Conservation (phyloP, 352 stramenopile genomes). For the Elongisporangium anandrum region DNA sequence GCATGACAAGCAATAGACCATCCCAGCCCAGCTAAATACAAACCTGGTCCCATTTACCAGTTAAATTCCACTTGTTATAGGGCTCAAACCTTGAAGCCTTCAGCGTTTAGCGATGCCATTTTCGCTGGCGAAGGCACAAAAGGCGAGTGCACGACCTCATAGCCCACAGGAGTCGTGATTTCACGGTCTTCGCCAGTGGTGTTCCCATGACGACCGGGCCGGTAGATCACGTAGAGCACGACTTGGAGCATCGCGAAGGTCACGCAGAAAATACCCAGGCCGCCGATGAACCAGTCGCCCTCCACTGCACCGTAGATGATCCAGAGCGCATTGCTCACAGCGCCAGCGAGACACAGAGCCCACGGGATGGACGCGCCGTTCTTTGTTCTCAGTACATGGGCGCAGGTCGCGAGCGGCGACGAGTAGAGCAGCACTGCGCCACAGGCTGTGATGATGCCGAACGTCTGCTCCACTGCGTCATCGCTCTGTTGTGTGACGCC, state of each 20-base stretch:
- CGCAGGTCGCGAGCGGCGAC: slow-evolving; percentile 23
- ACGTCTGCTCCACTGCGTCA: slow-evolving; percentile 19
- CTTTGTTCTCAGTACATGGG: slow-evolving; percentile 9
- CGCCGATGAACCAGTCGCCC: slow-evolving; percentile 13
- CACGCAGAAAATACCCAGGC: slow-evolving; percentile 25
- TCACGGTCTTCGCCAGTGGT: too few relatives aligned
- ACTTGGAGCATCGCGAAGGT: slow-evolving; percentile 19
- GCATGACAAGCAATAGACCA: too few relatives aligned
- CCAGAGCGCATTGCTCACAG: slow-evolving; percentile 10
- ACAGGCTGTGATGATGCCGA: slow-evolving; percentile 33
- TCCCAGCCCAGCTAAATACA: too few relatives aligned
- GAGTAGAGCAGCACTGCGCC: slow-evolving; percentile 24
- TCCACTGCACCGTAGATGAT: slow-evolving; percentile 6
- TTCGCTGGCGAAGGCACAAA: too few relatives aligned
- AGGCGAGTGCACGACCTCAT: too few relatives aligned
- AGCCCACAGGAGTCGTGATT: too few relatives aligned
- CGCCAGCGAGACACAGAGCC: slow-evolving; percentile 7
- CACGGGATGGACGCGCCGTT: slow-evolving; percentile 10
- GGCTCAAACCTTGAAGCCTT: too few relatives aligned
- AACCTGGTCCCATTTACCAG: too few relatives aligned
- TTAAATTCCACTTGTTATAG: too few relatives aligned
- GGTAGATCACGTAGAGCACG: slow-evolving; percentile 13
- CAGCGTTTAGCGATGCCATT: too few relatives aligned
- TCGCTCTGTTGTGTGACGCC: slow-evolving; percentile 23
- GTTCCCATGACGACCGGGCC: background rate